A percentile compares a stretch with the other conserved stretches of the same genome.
Evolutionary conservation across 345 rosid genomes (phyloP).

Genomic region (Salix koriyanagi): DNA sequence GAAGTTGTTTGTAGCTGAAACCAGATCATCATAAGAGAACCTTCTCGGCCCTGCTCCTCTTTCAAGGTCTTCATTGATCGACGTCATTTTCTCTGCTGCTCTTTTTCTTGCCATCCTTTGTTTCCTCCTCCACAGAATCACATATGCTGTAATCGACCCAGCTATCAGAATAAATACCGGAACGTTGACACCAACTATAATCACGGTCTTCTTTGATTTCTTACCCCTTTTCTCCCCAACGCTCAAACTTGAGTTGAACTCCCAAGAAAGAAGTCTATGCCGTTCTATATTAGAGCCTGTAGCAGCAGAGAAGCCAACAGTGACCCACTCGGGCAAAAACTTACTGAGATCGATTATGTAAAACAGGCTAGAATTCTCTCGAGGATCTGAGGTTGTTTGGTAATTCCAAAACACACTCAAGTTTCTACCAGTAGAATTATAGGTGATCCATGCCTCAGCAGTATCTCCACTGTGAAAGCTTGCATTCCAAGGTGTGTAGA

Average conservation of each 20-base stretch:
- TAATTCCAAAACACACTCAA: slow-evolving; percentile 35
- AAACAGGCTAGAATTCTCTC: slow-evolving; percentile 26
- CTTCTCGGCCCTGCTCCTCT: slow-evolving; percentile 53
- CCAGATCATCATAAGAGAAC: slow-evolving; percentile 43
- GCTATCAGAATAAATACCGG: slow-evolving; percentile 10
- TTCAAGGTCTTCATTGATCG: slow-evolving; percentile 45
- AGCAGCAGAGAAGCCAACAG: slow-evolving; percentile 39
- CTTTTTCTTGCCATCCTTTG: not conserved
- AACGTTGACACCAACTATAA: slow-evolving; percentile 13
- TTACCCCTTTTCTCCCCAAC: not conserved
- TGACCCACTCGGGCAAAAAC: slow-evolving; percentile 34
- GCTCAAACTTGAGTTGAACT: slow-evolving; percentile 36
- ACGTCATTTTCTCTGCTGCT: not conserved
- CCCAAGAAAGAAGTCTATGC: slow-evolving; percentile 31
- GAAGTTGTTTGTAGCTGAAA: slow-evolving; percentile 47
- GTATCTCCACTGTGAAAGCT: slow-evolving; percentile 31
- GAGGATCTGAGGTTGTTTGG: not conserved
- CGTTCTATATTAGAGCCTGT: slow-evolving; percentile 9
- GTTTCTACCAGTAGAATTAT: slow-evolving; percentile 30
- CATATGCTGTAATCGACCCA: not conserved
- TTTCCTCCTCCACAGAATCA: slow-evolving; percentile 9
- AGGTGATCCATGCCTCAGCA: slow-evolving; percentile 26
- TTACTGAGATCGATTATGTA: slow-evolving; percentile 22
- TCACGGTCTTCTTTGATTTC: not conserved
- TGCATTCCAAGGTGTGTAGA: slow-evolving; percentile 37